phyloP scores from a whole-genome alignment of 208 protist genomes.

The Eutreptiella sp. region DNA sequence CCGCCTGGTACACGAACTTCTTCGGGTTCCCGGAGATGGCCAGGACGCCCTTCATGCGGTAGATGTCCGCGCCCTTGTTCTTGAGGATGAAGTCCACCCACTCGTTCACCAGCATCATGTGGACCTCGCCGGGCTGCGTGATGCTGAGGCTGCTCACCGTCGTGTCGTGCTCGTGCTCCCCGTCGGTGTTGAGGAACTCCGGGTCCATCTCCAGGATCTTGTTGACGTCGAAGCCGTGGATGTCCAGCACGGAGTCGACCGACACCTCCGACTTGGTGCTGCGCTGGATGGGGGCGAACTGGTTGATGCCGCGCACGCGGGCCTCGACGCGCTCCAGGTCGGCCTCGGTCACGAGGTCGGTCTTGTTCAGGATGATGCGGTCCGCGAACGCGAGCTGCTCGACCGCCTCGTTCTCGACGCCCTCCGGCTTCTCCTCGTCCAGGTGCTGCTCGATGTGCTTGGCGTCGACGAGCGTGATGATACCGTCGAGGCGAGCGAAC shows the following conservation, averaged over 20 bases:
- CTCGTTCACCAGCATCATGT: constrained; percentile 13
- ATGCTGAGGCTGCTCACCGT: constrained; percentile 27
- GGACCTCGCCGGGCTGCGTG: not conserved
- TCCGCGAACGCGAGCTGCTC: constrained; percentile 37
- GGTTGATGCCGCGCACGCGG: constrained; percentile 1
- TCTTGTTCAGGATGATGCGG: constrained; percentile 31
- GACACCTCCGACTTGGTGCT: not conserved
- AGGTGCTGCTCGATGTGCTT: constrained; percentile 33
- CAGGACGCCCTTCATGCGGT: constrained; percentile 39
- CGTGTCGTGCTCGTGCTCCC: constrained; percentile 32
- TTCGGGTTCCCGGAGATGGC: constrained; percentile 21
- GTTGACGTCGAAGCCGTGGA: not conserved
- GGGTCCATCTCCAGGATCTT: constrained; percentile 12
- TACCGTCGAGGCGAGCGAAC: constrained; percentile 9
- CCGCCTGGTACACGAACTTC: constrained; percentile 34
- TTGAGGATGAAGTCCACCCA: not conserved
- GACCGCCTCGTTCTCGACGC: too few species aligned
- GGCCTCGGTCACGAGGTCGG: constrained; percentile 13
- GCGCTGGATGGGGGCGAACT: not conserved
- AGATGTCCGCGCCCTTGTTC: constrained; percentile 26
- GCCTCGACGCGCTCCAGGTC: constrained; percentile 1
- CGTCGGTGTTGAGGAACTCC: too few species aligned
- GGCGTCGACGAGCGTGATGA: constrained; percentile 26
- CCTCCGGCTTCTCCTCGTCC: too few species aligned
- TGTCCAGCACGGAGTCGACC: not conserved